A percentile compares a stretch with the other conserved stretches of the same genome.
phyloP scores from a whole-genome alignment of 1,284 basidiomycete species.

The Hemileia vastatrix region DNA sequence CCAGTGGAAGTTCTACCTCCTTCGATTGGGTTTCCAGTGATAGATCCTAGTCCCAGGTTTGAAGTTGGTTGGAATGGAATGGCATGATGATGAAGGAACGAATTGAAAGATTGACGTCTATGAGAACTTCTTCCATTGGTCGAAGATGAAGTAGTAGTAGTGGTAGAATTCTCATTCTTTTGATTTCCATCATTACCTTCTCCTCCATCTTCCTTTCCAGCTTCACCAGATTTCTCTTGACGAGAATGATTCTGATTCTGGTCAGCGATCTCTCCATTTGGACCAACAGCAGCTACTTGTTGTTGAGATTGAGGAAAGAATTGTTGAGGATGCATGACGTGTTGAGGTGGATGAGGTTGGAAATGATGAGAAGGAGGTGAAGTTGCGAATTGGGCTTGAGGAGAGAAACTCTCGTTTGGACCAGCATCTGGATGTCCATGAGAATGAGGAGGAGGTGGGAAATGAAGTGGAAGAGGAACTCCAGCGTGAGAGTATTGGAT shows the following conservation, averaged over 20 bases:
- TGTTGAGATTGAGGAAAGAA: not conserved
- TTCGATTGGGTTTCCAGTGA: not conserved
- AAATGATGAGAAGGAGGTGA: not conserved
- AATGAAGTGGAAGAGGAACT: slow-evolving; percentile 32
- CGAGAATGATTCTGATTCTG: not conserved
- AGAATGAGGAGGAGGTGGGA: slow-evolving; percentile 25
- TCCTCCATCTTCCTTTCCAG: not conserved
- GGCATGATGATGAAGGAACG: slow-evolving; percentile 37
- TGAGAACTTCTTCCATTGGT: slow-evolving; percentile 4
- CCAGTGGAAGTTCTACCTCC: slow-evolving; percentile 13
- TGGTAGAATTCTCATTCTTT: not conserved
- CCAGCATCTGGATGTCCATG: not conserved
- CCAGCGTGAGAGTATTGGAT: slow-evolving; percentile 31
- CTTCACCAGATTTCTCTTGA: not conserved
- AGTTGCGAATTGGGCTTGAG: not conserved
- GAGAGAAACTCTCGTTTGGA: not conserved
- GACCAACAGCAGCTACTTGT: not conserved
- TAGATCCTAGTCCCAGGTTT: not conserved
- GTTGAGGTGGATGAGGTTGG: not conserved
- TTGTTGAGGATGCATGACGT: not conserved
- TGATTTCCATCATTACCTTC: too few species aligned
- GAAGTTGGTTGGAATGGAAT: slow-evolving; percentile 34
- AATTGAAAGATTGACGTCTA: slow-evolving; percentile 35
- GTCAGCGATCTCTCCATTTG: not conserved
- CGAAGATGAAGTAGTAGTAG: not conserved